Evolutionary conservation across 169 alveolate species (phyloP).

Genomic region (Condylostoma magnum): DNA sequence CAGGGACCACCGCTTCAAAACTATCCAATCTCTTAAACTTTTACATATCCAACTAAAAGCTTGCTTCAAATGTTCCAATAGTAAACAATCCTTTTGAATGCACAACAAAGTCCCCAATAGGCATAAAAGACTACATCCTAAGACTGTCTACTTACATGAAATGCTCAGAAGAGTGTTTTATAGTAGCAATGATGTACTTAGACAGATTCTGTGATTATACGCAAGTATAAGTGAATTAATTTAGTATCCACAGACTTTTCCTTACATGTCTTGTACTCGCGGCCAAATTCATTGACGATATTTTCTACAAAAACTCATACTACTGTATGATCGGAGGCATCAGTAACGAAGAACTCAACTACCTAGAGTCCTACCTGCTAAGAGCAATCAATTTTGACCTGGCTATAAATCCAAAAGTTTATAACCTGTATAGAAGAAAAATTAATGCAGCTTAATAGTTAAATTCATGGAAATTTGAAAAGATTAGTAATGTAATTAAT

Average conservation of each 20-base stretch:
- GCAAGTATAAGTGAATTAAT: not conserved
- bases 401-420: too few species aligned
- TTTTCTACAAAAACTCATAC: constrained; percentile 84
- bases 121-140: constrained; percentile 5
- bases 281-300: constrained; percentile 92
- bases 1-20: too few species aligned
- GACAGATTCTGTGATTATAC: not conserved
- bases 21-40: too few species aligned
- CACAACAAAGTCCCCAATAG: too few species aligned
- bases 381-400: too few species aligned
- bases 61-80: too few species aligned
- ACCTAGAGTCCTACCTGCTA: not conserved
- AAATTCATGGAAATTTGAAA: too few species aligned
- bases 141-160: constrained; percentile 14
- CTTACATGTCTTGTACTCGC: constrained; percentile 89
- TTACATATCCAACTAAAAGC: too few species aligned
- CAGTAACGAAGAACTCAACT: constrained; percentile 46
- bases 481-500: too few species aligned
- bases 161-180: constrained; percentile 15
- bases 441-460: too few species aligned
- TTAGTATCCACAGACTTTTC: constrained; percentile 74
- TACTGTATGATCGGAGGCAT: constrained; percentile 95
- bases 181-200: constrained; percentile 10
- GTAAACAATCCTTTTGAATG: too few species aligned
- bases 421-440: too few species aligned